Conservation (phyloP, 164 flowering plant genomes). For the Hamamelis virginiana region DNA sequence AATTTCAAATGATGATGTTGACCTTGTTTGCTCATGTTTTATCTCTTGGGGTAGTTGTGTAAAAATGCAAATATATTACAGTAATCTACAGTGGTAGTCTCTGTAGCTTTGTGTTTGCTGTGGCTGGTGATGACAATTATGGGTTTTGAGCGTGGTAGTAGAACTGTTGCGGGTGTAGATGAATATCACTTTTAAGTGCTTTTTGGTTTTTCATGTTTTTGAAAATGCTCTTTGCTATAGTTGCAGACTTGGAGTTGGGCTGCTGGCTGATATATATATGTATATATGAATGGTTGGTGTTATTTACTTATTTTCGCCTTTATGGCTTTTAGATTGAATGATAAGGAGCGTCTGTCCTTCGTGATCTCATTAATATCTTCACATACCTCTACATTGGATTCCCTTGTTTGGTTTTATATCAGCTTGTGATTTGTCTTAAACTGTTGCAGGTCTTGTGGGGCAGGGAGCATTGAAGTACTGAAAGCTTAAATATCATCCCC, state of each 20-base stretch:
- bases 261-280: background rate
- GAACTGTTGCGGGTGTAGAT: too few relatives aligned
- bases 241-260: background rate
- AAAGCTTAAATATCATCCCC: slow-evolving; percentile 9
- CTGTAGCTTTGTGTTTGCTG: slow-evolving; percentile 3
- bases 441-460: slow-evolving; percentile 52
- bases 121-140: slow-evolving; percentile 9
- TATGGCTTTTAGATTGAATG: slow-evolving; percentile 12
- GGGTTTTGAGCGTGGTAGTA: slow-evolving; percentile 8
- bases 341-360: slow-evolving; percentile 15
- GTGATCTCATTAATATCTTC: slow-evolving; percentile 20
- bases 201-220: background rate
- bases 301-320: slow-evolving; percentile 11
- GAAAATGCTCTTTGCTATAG: background rate
- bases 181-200: too few relatives aligned
- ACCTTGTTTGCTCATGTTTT: too few relatives aligned
- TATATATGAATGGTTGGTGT: background rate
- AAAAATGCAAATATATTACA: too few relatives aligned
- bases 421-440: slow-evolving; percentile 36
- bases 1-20: too few relatives aligned
- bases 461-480: slow-evolving; percentile 34
- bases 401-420: slow-evolving; percentile 15
- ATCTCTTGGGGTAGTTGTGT: too few relatives aligned
- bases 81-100: too few relatives aligned
- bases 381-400: slow-evolving; percentile 27